Evolutionary conservation across 2,329 filamentous ascomycete species (phyloP).

Genomic region (Cladosporium sp.): DNA sequence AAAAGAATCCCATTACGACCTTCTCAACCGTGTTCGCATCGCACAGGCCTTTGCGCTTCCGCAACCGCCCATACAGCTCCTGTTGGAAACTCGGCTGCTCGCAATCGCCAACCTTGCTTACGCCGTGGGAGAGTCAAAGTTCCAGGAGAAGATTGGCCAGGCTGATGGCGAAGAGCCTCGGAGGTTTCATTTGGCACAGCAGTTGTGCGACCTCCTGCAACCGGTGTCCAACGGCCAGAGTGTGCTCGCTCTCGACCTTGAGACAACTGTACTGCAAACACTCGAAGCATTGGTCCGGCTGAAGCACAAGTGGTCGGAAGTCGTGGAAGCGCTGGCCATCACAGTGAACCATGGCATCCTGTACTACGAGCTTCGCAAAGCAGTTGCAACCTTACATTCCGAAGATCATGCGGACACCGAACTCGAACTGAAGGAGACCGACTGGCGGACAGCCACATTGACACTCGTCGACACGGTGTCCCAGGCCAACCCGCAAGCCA

Average conservation of each 20-base stretch:
- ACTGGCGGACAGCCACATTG: constrained; percentile 88
- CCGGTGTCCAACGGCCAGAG: constrained; percentile 65
- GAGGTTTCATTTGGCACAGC: constrained; percentile 81
- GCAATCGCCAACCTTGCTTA: constrained; percentile 89
- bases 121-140: constrained; percentile 74
- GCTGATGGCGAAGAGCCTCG: constrained; percentile 86
- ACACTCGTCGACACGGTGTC: constrained; percentile 74
- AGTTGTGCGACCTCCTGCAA: constrained; percentile 86
- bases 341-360: constrained; percentile 95
- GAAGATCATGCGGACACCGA: constrained; percentile 52
- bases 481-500: constrained; percentile 45
- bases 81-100: constrained; percentile 69
- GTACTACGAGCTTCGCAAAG: constrained; percentile 86
- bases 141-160: constrained; percentile 77
- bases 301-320: constrained; percentile 68
- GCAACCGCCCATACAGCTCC: constrained; percentile 61
- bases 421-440: constrained; percentile 60
- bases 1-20: constrained; percentile 68
- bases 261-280: constrained; percentile 73
- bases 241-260: constrained; percentile 66
- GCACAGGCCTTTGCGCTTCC: constrained; percentile 72
- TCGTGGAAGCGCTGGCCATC: constrained; percentile 84
- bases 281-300: constrained; percentile 82
- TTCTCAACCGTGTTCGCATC: constrained; percentile 74
- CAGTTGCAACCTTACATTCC: constrained; percentile 70